Percentiles rank a stretch among this genome's conserved stretches.
Conservation (phyloP, 1,284 basidiomycete species). For the Polyporus tsugae region DNA sequence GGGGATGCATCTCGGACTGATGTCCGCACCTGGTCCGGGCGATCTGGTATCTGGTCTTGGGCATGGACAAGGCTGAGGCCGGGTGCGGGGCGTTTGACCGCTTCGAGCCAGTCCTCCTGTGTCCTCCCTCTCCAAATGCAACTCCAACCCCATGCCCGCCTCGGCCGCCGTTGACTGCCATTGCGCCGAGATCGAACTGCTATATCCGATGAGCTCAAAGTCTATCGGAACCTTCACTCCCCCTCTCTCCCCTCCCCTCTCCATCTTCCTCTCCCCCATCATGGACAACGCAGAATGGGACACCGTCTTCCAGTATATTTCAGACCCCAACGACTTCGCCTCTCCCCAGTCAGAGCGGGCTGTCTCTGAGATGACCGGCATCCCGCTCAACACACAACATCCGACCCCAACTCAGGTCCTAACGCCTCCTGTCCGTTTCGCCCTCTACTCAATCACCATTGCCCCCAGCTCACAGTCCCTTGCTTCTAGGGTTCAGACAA, state of each 20-base stretch:
- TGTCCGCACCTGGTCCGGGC: too few relatives aligned
- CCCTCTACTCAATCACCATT: neutral
- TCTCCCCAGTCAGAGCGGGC: slow-evolving; percentile 46
- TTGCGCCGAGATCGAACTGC: slow-evolving; percentile 1
- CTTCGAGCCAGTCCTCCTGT: slow-evolving; percentile 9
- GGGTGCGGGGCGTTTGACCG: neutral
- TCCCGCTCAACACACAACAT: slow-evolving; percentile 29
- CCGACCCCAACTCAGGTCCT: slow-evolving; percentile 54
- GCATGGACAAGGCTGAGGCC: neutral
- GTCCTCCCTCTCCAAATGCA: neutral
- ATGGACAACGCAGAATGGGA: slow-evolving; percentile 66
- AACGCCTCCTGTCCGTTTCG: slow-evolving; percentile 67
- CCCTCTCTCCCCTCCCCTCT: slow-evolving; percentile 10
- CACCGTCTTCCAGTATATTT: slow-evolving; percentile 67
- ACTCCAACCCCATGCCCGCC: neutral
- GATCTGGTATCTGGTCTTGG: neutral
- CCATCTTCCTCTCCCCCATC: slow-evolving; percentile 7
- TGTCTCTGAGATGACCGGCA: slow-evolving; percentile 40
- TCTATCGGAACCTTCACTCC: neutral
- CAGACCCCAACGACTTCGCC: slow-evolving; percentile 58
- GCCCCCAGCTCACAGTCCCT: slow-evolving; percentile 5
- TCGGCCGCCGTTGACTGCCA: neutral
- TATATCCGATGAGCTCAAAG: slow-evolving; percentile 6
- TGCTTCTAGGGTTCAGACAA: slow-evolving; percentile 39
- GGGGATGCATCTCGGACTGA: too few relatives aligned